Evolutionary conservation across 257 asterid genomes (phyloP).

Genomic region (Przewalskia tangutica): DNA sequence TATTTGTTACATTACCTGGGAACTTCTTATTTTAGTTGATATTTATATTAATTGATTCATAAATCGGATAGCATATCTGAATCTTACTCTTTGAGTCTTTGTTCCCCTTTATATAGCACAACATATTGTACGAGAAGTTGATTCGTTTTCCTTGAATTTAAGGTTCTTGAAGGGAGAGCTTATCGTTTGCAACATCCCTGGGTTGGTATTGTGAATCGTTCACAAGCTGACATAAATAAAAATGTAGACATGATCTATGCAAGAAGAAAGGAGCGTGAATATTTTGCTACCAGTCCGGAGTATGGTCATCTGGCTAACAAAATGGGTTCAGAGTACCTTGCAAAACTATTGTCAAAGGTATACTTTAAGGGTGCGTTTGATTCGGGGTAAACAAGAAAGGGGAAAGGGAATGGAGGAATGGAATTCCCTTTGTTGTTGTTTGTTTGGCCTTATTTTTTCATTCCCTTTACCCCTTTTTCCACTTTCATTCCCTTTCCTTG

Average conservation of each 20-base stretch:
- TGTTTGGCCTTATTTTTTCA: no score
- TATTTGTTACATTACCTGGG: neutral
- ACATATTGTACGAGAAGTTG: neutral
- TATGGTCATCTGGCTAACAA: conserved; percentile 75
- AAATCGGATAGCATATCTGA: neutral
- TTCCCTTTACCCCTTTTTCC: no score
- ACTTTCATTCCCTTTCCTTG: no score
- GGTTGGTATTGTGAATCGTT: conserved; percentile 93
- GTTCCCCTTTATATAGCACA: neutral
- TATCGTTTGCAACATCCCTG: conserved; percentile 90
- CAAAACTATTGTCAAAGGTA: conserved; percentile 85
- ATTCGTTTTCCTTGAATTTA: neutral
- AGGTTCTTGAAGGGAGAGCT: conserved; percentile 95
- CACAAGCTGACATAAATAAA: conserved; percentile 86
- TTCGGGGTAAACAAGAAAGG: no score
- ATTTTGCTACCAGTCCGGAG: conserved; percentile 79
- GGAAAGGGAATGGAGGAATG: no score
- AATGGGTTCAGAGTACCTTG: conserved; percentile 97
- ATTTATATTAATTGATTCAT: neutral
- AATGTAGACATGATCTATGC: conserved; percentile 67
- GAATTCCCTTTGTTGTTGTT: no score
- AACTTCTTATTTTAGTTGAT: neutral
- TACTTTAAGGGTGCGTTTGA: no score
- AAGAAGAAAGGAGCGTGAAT: conserved; percentile 75
- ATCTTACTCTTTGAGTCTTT: neutral